Evolutionary conservation across 169 alveolate genomes (phyloP).

Genomic region (Sarcocystis neurona): DNA sequence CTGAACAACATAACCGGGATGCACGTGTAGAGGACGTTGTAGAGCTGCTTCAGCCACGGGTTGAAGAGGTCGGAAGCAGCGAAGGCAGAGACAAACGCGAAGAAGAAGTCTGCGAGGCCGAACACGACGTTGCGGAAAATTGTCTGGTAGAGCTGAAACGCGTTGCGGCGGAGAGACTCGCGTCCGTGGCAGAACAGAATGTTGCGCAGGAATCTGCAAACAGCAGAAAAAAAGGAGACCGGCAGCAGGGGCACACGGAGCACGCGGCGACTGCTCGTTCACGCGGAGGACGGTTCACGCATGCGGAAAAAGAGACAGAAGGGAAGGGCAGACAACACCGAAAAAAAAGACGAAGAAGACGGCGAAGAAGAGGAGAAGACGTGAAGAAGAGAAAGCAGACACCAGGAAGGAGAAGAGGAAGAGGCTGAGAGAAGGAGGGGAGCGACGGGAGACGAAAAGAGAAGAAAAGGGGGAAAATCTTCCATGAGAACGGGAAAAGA

Average conservation of each 20-base stretch:
- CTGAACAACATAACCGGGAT: slow-evolving; percentile 77
- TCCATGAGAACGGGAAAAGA: no score
- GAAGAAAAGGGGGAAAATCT: no score
- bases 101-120: slow-evolving; percentile 61
- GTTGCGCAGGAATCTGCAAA: slow-evolving; percentile 70
- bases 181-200: slow-evolving; percentile 88
- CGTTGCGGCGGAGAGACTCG: slow-evolving; percentile 80
- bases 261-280: not conserved
- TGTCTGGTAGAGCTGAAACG: slow-evolving; percentile 77
- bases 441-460: no score
- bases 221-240: not conserved
- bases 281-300: no score
- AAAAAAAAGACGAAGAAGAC: not conserved
- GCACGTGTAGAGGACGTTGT: slow-evolving; percentile 78
- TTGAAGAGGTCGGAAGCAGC: slow-evolving; percentile 79
- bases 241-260: not conserved
- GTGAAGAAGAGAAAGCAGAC: not conserved
- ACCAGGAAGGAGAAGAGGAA: not conserved
- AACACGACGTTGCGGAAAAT: slow-evolving; percentile 62
- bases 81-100: slow-evolving; percentile 65
- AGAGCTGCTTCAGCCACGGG: slow-evolving; percentile 78
- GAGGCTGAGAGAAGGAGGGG: no score
- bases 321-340: not conserved
- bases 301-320: not conserved
- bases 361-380: not conserved